phyloP scores from a whole-genome alignment of 495 filamentous ascomycete genomes.

The Annulohypoxylon stygium region DNA sequence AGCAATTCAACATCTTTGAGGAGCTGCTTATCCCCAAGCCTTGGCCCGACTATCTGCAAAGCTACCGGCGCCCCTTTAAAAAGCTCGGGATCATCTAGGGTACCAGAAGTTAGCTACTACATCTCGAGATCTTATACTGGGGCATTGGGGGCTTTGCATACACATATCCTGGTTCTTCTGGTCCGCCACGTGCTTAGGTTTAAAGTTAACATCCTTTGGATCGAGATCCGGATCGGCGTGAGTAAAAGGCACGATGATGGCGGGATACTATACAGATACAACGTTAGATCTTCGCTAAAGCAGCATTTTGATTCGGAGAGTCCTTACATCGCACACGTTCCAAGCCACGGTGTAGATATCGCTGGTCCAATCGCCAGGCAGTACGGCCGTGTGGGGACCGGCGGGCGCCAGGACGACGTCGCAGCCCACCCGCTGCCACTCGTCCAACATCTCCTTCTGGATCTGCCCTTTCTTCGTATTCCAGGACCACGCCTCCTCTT shows the following conservation, averaged over 20 bases:
- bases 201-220: slow-evolving; percentile 39
- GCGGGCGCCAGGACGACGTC: slow-evolving; percentile 52
- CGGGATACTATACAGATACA: slow-evolving; percentile 47
- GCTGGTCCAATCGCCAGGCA: slow-evolving; percentile 50
- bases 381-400: slow-evolving; percentile 51
- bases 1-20: slow-evolving; percentile 36
- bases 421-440: slow-evolving; percentile 49
- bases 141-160: slow-evolving; percentile 23
- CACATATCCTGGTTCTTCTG: slow-evolving; percentile 49
- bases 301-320: background rate
- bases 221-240: slow-evolving; percentile 48
- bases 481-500: slow-evolving; percentile 52
- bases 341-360: slow-evolving; percentile 54
- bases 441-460: slow-evolving; percentile 52
- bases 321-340: slow-evolving; percentile 50
- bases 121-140: background rate
- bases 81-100: slow-evolving; percentile 50
- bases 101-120: slow-evolving; percentile 15
- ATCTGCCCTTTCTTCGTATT: slow-evolving; percentile 47
- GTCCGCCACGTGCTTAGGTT: slow-evolving; percentile 37
- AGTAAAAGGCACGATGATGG: slow-evolving; percentile 50
- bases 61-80: slow-evolving; percentile 52
- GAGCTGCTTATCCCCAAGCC: slow-evolving; percentile 50
- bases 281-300: background rate
- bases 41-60: slow-evolving; percentile 50